Percentiles rank a stretch among this genome's conserved stretches.
Evolutionary conservation across 768 basidiomycete genomes (phyloP).

Genomic region (Trametes elegans): DNA sequence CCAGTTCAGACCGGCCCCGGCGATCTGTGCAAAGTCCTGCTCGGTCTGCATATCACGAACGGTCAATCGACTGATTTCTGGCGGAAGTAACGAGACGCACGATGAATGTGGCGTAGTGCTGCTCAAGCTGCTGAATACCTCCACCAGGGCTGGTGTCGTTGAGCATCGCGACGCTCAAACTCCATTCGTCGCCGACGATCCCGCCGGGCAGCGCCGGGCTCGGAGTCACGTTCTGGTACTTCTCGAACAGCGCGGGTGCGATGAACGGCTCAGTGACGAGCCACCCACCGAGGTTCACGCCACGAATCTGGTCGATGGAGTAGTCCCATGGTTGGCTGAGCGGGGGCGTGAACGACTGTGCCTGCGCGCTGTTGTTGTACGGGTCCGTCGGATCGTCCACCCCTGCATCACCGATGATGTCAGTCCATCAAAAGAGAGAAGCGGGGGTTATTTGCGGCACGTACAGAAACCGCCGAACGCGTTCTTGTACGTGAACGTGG

Average conservation of each 20-base stretch:
- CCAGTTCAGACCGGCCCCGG: slow-evolving; percentile 87
- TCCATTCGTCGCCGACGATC: slow-evolving; percentile 63
- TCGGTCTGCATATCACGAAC: slow-evolving; percentile 57
- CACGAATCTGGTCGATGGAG: slow-evolving; percentile 58
- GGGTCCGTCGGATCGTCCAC: slow-evolving; percentile 68
- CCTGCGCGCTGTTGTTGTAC: slow-evolving; percentile 71
- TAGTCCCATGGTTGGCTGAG: slow-evolving; percentile 78
- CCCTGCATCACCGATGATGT: slow-evolving; percentile 41
- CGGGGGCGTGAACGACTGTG: slow-evolving; percentile 80
- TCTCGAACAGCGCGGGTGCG: slow-evolving; percentile 60
- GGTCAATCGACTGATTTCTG: neutral
- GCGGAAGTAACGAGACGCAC: slow-evolving; percentile 40
- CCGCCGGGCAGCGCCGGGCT: slow-evolving; percentile 21
- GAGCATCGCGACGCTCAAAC: slow-evolving; percentile 64
- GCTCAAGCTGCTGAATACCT: slow-evolving; percentile 65
- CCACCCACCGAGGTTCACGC: slow-evolving; percentile 77
- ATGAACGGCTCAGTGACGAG: slow-evolving; percentile 84
- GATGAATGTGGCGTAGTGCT: slow-evolving; percentile 85
- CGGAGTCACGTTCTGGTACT: slow-evolving; percentile 43
- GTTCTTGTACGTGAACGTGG: slow-evolving; percentile 74
- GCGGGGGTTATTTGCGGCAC: slow-evolving; percentile 23
- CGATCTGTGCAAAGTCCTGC: slow-evolving; percentile 85
- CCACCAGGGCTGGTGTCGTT: slow-evolving; percentile 55
- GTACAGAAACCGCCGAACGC: slow-evolving; percentile 71
- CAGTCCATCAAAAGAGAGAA: neutral